phyloP scores from a whole-genome alignment of 306 rosid species.

The Sphenostylis stenocarpa region DNA sequence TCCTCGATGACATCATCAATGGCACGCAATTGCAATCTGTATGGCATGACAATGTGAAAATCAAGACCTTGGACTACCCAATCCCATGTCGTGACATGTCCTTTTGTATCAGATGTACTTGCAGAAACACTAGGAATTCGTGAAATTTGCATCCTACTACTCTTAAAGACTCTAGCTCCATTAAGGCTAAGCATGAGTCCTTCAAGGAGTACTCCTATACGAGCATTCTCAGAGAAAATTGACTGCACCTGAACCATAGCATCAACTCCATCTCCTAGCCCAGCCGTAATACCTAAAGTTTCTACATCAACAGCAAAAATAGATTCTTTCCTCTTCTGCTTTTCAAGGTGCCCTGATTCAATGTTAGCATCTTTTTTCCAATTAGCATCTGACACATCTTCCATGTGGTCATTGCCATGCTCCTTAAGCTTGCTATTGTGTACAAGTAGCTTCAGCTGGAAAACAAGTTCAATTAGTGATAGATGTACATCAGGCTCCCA shows the following conservation, averaged over 20 bases:
- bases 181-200: slow-evolving; percentile 83
- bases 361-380: slow-evolving; percentile 53
- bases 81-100: slow-evolving; percentile 74
- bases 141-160: slow-evolving; percentile 98
- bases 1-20: slow-evolving; percentile 94
- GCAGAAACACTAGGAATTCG: slow-evolving; percentile 75
- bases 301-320: slow-evolving; percentile 95
- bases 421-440: slow-evolving; percentile 70
- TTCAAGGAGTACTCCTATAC: slow-evolving; percentile 94
- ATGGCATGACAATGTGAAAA: slow-evolving; percentile 92
- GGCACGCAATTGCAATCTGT: slow-evolving; percentile 91
- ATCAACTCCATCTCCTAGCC: slow-evolving; percentile 94
- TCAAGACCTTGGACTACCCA: slow-evolving; percentile 96
- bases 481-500: slow-evolving; percentile 98
- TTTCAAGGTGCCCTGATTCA: slow-evolving; percentile 63
- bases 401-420: slow-evolving; percentile 45
- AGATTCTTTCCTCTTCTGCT: slow-evolving; percentile 82
- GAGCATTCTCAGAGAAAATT: slow-evolving; percentile 97
- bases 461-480: slow-evolving; percentile 72
- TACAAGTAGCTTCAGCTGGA: slow-evolving; percentile 73
- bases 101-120: slow-evolving; percentile 53
- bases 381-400: slow-evolving; percentile 48
- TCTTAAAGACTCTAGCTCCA: slow-evolving; percentile 75
- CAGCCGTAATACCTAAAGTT: slow-evolving; percentile 78
- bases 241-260: slow-evolving; percentile 90